Evolutionary conservation across 371 early-diverging fungal genomes (phyloP).

Genomic region (Basidiobolus meristosporus): DNA sequence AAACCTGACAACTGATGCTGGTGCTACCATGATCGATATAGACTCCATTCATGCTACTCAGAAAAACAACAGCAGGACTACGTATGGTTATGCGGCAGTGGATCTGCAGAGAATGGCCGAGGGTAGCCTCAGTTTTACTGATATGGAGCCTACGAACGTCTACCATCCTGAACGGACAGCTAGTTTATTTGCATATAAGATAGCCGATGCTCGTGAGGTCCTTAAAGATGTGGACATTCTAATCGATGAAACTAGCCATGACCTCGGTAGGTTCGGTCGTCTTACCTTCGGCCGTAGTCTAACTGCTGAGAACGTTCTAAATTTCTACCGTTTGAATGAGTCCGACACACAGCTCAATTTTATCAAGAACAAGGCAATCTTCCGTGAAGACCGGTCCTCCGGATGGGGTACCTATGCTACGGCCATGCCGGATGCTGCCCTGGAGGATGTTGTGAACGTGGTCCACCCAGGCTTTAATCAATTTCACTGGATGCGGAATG

Average conservation of each 20-base stretch:
- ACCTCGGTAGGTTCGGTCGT: conserved; percentile 15
- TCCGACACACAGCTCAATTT: conserved; percentile 33
- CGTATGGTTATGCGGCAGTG: no score
- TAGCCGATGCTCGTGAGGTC: conserved; percentile 28
- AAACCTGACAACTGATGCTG: conserved; percentile 39
- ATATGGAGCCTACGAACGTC: no score
- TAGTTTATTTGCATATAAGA: no score
- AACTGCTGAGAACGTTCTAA: no score
- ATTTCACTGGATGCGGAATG: no score
- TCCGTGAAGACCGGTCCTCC: conserved; percentile 41
- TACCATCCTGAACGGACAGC: no score
- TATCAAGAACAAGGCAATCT: conserved; percentile 32
- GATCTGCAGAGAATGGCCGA: no score
- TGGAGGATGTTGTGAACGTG: conserved; percentile 47
- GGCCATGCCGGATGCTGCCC: conserved; percentile 38
- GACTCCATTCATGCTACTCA: conserved; percentile 10
- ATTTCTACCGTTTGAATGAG: no score
- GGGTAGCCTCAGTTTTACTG: no score
- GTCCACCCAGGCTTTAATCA: no score
- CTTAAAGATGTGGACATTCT: conserved; percentile 37
- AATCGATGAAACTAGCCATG: conserved; percentile 52
- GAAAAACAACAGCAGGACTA: conserved; percentile 9
- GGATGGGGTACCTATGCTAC: conserved; percentile 53
- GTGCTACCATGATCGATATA: conserved; percentile 23
- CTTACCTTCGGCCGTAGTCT: conserved; percentile 29